Percentiles rank a stretch among this genome's conserved stretches.
Conservation (phyloP, 352 stramenopile genomes). For the Phytopythium ostracodes region DNA sequence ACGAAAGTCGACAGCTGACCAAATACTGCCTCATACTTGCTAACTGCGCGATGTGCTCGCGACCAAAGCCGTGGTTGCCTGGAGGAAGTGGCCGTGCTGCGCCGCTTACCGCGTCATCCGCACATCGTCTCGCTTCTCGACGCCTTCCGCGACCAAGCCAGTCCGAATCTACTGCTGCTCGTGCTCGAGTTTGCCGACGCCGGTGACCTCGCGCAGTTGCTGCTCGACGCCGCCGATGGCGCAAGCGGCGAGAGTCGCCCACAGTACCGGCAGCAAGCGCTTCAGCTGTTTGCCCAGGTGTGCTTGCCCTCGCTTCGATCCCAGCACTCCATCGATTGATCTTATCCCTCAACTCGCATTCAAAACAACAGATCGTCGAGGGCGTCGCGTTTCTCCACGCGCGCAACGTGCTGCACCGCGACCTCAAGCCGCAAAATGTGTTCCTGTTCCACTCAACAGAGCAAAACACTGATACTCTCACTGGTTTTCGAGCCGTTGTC, state of each 20-base stretch:
- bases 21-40: not conserved
- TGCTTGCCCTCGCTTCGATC: not conserved
- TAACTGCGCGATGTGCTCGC: not conserved
- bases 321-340: not conserved
- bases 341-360: not conserved
- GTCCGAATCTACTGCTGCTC: constrained; percentile 30
- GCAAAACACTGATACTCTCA: not conserved
- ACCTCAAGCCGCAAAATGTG: constrained; percentile 86
- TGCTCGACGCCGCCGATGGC: constrained; percentile 15
- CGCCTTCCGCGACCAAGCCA: constrained; percentile 35
- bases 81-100: constrained; percentile 38
- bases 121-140: constrained; percentile 61
- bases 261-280: constrained; percentile 12
- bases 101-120: constrained; percentile 38
- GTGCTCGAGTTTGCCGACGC: constrained; percentile 67
- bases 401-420: constrained; percentile 65
- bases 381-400: constrained; percentile 81
- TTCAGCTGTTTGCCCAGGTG: constrained; percentile 39
- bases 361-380: constrained; percentile 51
- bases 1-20: not conserved
- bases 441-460: constrained; percentile 59
- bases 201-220: constrained; percentile 49
- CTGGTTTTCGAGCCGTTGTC: constrained; percentile 77
- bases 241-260: not conserved
- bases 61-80: constrained; percentile 25